These are phyloP conservation scores for Diaporthe sp. DNA, from an alignment of 2,329 filamentous ascomycete species.

Conservation along the genomic window DNA sequence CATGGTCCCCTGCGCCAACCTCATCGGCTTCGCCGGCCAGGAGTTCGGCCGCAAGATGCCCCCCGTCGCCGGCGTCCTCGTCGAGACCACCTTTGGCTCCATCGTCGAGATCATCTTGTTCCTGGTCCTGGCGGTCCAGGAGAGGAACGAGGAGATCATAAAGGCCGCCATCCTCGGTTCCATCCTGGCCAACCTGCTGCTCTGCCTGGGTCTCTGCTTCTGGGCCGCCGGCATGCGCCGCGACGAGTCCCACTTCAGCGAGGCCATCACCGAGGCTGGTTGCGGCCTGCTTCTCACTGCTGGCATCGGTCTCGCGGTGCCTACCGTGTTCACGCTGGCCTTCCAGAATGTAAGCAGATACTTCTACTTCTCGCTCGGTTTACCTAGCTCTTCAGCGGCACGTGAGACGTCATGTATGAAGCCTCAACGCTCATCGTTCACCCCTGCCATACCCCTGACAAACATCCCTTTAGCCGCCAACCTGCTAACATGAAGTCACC, in stretches of 20 bases:
- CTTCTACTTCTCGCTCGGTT: not conserved
- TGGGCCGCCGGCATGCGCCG: constrained; percentile 79
- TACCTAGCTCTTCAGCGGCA: not conserved
- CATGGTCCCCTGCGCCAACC: constrained; percentile 82
- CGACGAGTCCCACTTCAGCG: constrained; percentile 79
- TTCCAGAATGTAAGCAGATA: constrained; percentile 12
- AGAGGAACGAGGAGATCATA: constrained; percentile 76
- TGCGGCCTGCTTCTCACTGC: constrained; percentile 83
- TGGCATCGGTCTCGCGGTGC: constrained; percentile 61
- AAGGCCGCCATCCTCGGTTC: constrained; percentile 87
- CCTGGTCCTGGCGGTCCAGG: constrained; percentile 74
- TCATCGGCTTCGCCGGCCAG: constrained; percentile 81
- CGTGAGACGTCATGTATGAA: not conserved
- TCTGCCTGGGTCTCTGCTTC: constrained; percentile 86
- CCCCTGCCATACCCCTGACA: not conserved
- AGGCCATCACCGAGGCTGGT: constrained; percentile 83
- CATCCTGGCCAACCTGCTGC: constrained; percentile 83
- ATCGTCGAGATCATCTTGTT: constrained; percentile 88
- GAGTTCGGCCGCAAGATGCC: constrained; percentile 81
- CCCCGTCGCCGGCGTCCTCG: constrained; percentile 76
- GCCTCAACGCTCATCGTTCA: not conserved
- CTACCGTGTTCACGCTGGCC: constrained; percentile 46
- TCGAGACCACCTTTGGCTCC: constrained; percentile 76
- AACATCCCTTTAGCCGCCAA: not conserved
- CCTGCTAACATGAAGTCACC: not conserved